Conservation (phyloP, 768 basidiomycete genomes). For the Xerocomus spinulosus region DNA sequence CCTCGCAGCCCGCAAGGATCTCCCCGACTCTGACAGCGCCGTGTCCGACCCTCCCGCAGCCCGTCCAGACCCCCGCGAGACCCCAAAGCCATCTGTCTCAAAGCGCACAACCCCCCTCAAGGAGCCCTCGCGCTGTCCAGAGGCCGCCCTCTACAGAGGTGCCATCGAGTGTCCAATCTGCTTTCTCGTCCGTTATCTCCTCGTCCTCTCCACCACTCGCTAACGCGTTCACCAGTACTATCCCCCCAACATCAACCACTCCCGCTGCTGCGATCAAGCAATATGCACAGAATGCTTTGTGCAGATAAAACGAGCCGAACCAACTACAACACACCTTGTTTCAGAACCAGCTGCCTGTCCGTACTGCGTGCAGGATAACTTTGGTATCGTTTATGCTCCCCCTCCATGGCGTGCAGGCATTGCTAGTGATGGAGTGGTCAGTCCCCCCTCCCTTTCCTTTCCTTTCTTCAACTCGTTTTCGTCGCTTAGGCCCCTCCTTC, state of each 20-base stretch:
- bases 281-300: constrained; percentile 99
- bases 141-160: constrained; percentile 76
- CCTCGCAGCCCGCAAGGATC: constrained; percentile 71
- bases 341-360: constrained; percentile 97
- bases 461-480: not conserved
- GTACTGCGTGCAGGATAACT: constrained; percentile 96
- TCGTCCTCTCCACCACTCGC: constrained; percentile 10
- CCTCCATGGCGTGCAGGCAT: constrained; percentile 80
- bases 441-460: constrained; percentile 21
- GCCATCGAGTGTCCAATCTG: constrained; percentile 97
- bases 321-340: constrained; percentile 90
- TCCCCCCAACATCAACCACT: constrained; percentile 94
- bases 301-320: constrained; percentile 95
- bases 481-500: constrained; percentile 35
- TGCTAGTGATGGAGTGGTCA: constrained; percentile 66
- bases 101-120: constrained; percentile 58
- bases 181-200: constrained; percentile 70
- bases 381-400: constrained; percentile 84
- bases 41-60: constrained; percentile 34
- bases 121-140: constrained; percentile 60
- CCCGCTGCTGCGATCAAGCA: constrained; percentile 96
- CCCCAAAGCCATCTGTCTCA: constrained; percentile 29
- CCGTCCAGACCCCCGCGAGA: constrained; percentile 32
- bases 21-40: constrained; percentile 47
- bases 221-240: constrained; percentile 68